phyloP scores from a whole-genome alignment of 495 filamentous ascomycete species.

The Massariosphaeria phaeospora region DNA sequence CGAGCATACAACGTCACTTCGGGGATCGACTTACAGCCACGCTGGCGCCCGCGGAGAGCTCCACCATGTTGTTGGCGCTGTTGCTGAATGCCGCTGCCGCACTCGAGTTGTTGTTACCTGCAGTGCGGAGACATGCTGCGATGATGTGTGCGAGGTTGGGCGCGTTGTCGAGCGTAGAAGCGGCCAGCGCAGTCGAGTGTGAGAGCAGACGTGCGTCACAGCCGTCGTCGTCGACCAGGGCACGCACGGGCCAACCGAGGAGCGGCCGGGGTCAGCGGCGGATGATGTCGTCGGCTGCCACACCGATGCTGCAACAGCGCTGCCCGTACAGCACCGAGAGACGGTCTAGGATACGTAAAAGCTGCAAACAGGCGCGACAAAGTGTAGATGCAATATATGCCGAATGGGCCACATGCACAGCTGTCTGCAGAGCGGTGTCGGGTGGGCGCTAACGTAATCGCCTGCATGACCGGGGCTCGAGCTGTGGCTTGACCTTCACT shows the following conservation, averaged over 20 bases:
- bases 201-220: background rate
- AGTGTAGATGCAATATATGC: no score
- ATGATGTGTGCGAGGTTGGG: background rate
- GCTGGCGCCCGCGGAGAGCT: constrained; percentile 79
- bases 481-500: background rate
- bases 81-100: constrained; percentile 8
- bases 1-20: background rate
- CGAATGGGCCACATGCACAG: no score
- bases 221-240: background rate
- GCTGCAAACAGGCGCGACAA: no score
- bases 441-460: constrained; percentile 18
- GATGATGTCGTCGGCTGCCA: constrained; percentile 28
- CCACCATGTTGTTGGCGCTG: constrained; percentile 69
- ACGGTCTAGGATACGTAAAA: no score
- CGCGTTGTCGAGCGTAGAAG: background rate
- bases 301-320: background rate
- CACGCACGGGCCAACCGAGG: constrained; percentile 18
- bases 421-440: no score
- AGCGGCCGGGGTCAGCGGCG: constrained; percentile 24
- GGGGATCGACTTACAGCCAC: constrained; percentile 61
- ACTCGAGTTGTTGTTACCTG: constrained; percentile 17
- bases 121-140: constrained; percentile 21
- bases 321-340: no score
- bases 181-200: constrained; percentile 13
- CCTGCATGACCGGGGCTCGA: no score